Evolutionary conservation across 2,329 filamentous ascomycete genomes (phyloP), one percentile per base, ranked within the genome.

Genomic region (Alternaria ventricosa): DNA sequence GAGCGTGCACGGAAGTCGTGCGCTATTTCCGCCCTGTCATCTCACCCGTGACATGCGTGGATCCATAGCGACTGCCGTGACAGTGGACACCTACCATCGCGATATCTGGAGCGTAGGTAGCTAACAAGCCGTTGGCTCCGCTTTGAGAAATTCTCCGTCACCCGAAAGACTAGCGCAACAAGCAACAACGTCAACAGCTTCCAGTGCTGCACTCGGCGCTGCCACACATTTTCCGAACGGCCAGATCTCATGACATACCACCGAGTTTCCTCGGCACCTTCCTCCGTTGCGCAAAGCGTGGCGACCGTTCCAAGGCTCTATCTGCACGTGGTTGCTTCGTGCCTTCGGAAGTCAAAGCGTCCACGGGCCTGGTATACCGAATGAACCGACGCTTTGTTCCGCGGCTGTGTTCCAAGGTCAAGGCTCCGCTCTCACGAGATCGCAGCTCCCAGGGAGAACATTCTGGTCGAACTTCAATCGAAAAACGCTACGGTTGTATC

Each of bases 1-100:
- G 30, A 13, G 41, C 18, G 63, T 30, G 67, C 70, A 66, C 67
- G 60, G 66, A 28, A 2, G 66, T 62, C 50, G 12, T 13, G 22
- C 13, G 23, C 33, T 41, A 50, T 54, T 33, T 53, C 28, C 28
- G 49, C 43, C 47, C 58, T 6, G 49, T 41, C 20, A 46, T 47
- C 57, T 50, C 36, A 41, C 47, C 23, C 18, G 44, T 45, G 45
- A 57, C 63, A 23, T 55, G 30, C 27, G 28, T 43, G 51, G 58
- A 23, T 51, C 43, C 27, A 41, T 47, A 55, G 58, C 59, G 60
- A 55, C 55, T 50, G 53, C 43, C 54, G 45, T 63, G 27, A 64
- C 60, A 63, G 60, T 57, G 57, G 36, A 41, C 36, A 27, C 13
- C 25, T 27, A 49, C 13, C 55, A 58, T 41, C 36, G 36, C 36